Base-by-base conservation (phyloP, 768 basidiomycete genomes). In the Amanita rubescens region DNA sequence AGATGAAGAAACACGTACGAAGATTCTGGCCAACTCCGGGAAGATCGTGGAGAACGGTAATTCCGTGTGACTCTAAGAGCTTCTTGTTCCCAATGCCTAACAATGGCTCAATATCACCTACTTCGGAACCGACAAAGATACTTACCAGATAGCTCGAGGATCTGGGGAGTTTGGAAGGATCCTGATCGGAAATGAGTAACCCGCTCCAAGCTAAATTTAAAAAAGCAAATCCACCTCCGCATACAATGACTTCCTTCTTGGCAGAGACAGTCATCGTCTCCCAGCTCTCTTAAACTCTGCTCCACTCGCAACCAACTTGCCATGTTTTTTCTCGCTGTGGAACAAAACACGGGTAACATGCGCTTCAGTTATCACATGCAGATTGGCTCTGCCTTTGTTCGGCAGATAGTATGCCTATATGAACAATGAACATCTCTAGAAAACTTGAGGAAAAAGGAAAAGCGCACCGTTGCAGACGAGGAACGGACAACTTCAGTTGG, bases 111-210 rank as follows among this genome's bases (percentile, higher is more conserved):
- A 42, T 19, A 35, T 14, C 11, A 24, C n/a, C 24, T 10, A 15
- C 49, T 12, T 14, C 10, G 1, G 14, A 27, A 11, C 15, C 4
- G 24, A 5, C 17, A 30, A 17, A 14, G 10, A 12, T 20, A 35
- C 27, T 3, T 33, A 52, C 51, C 51, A 7, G 74, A 81, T 5
- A 82, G 71, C 59, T 84, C 79, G 3, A 85, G 70, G 24, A 84
- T 68, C 20, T 59, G 63, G 35, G 61, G 62, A 20, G 59, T 58
- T 43, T 62, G 59, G 49, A 62, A 58, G 14, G 59, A 41, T 8
- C 60, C 60, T 62, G 25, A n/a, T n/a, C 38, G 33, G 32, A 12
- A 10, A 32, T 10, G 3, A 24, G 19, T 8, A 47, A 11, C 19
- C n/a, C 0, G 25, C 9, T 27, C 12, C 30, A 44, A n/a, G n/a